A percentile compares a stretch with the other conserved stretches of the same genome.
Evolutionary conservation across 495 filamentous ascomycete species (phyloP).

Genomic region (Umbilicaria muhlenbergii): DNA sequence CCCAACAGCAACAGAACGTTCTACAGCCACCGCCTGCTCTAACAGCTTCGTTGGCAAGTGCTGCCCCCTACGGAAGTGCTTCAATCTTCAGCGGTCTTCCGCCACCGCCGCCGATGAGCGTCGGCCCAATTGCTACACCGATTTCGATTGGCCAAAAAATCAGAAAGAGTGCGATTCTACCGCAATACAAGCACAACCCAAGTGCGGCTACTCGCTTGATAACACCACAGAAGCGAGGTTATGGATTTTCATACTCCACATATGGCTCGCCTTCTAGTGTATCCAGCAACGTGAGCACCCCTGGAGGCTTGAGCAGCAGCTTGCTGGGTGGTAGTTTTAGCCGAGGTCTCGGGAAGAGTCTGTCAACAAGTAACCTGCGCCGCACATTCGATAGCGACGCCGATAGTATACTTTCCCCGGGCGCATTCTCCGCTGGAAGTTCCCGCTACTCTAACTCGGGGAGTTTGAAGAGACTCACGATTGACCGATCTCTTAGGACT

Average conservation of each 20-base stretch:
- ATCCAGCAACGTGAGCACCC: conserved; percentile 49
- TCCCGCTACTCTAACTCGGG: conserved; percentile 44
- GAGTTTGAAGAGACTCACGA: conserved; percentile 75
- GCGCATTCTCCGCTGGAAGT: conserved; percentile 61
- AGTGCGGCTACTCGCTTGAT: conserved; percentile 57
- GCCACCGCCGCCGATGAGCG: conserved; percentile 43
- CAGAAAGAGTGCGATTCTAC: conserved; percentile 58
- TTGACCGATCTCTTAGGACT: conserved; percentile 67
- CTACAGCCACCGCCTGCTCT: conserved; percentile 46
- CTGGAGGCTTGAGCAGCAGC: conserved; percentile 46
- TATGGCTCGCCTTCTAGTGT: conserved; percentile 69
- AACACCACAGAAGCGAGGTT: conserved; percentile 70
- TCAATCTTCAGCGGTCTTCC: conserved; percentile 62
- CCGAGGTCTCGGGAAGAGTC: conserved; percentile 35
- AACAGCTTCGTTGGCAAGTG: conserved; percentile 59
- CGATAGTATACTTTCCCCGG: conserved; percentile 74
- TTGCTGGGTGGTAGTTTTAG: conserved; percentile 47
- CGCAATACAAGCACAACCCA: conserved; percentile 79
- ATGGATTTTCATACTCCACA: conserved; percentile 78
- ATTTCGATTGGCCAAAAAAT: conserved; percentile 61
- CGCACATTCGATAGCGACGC: conserved; percentile 45
- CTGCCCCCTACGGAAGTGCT: conserved; percentile 65
- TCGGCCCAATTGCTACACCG: conserved; percentile 76
- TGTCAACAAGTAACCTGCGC: conserved; percentile 51
- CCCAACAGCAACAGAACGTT: conserved; percentile 34